Evolutionary conservation across 352 stramenopile genomes (phyloP), one percentile per base, ranked within the genome.

Genomic region (Globisporangium irregulare): DNA sequence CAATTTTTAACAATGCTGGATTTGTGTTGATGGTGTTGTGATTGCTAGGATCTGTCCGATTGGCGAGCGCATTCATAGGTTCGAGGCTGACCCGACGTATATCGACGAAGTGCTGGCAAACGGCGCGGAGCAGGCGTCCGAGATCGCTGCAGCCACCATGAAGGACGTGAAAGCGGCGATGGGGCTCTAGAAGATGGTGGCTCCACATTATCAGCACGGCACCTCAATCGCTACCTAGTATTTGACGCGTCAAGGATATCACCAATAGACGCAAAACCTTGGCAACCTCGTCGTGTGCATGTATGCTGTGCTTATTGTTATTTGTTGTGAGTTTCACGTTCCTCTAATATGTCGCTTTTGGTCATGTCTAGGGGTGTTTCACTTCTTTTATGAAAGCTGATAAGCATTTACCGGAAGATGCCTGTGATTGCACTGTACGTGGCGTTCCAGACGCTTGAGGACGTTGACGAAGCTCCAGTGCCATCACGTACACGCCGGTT

Each of bases 31-130:
- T 43, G 8, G 36, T 4, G 38, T 20, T 62, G 12, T 60, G 8
- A 8, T 46, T 46, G 20, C 2, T 46, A 92, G 86, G 67, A 87
- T 99, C 50, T 87, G 87, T 71, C 97, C 97, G 5, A 98, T 99
- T 71, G 96, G 98, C 76, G 82, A 90, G 55, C 80, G 89, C 59
- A 99, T 99, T 74, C 76, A 92, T 54, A 80, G 98, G 68, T 90
- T 98, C 29, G 84, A 98, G 61, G 76, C 83, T 10, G 95, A 99
- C 70, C 80, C 87, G 32, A 74, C 74, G n/a, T 98, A 97, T 67
- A 82, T 99, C 27, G 84, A 95, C 62, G 57, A 74, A 34, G 86
- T 99, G 59, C 77, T 99, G 9, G 82, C 79, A 18, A 81, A 98
- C 22, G 97, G 97, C 56, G 83, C 80, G 43, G 78, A 84, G 18